Conservation (phyloP, 306 rosid genomes). For the Gleditsia sinensis region DNA sequence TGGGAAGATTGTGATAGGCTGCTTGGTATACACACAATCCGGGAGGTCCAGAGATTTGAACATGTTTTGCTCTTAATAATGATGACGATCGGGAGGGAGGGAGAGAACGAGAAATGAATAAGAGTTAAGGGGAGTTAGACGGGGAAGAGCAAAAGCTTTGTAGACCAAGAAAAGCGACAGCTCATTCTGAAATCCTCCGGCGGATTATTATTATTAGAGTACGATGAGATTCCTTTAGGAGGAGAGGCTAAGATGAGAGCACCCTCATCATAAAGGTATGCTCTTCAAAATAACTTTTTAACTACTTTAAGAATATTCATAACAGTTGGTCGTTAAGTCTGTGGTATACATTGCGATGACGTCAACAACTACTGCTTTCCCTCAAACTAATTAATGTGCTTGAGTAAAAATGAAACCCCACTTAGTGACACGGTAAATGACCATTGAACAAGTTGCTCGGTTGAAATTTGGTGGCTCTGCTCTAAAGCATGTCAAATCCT, state of each 20-base stretch:
- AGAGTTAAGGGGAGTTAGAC: no score
- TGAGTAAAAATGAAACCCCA: not conserved
- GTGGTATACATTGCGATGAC: not conserved
- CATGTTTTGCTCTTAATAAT: conserved; percentile 30
- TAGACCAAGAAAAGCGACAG: conserved; percentile 19
- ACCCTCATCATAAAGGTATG: not conserved
- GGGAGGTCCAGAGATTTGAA: conserved; percentile 66
- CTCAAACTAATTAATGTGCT: not conserved
- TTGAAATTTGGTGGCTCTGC: no score
- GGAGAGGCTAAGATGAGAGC: conserved; percentile 29
- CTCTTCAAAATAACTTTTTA: not conserved
- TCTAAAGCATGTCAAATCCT: not conserved
- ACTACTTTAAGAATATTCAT: no score
- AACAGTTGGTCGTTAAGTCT: no score
- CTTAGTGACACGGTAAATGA: no score
- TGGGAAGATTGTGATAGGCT: conserved; percentile 52
- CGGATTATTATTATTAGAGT: conserved; percentile 39
- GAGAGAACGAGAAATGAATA: not conserved
- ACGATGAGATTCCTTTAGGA: conserved; percentile 48
- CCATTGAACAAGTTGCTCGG: no score
- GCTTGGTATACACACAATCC: conserved; percentile 55
- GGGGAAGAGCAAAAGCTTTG: conserved; percentile 20
- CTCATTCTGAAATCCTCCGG: conserved; percentile 40
- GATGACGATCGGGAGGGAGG: not conserved
- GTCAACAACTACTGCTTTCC: not conserved